Evolutionary conservation across 1,284 basidiomycete species (phyloP), one percentile per base, ranked within the genome.

Genomic region (Cryptococcus sp.): DNA sequence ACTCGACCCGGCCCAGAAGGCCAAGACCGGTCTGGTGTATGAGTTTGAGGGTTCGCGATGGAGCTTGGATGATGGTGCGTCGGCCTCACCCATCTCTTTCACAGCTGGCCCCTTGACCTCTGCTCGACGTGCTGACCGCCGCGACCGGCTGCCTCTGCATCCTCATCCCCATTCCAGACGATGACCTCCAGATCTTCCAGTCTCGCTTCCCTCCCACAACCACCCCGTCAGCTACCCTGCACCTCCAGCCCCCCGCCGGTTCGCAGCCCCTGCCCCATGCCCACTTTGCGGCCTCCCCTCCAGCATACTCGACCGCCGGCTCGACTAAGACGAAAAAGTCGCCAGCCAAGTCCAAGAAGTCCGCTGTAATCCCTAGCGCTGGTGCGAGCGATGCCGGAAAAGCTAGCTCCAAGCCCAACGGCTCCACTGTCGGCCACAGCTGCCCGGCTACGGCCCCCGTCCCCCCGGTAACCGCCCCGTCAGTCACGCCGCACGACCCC

Each of bases 61-160:
- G 70, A 63, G 63, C 20, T 61, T 79, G 42, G 76, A 77, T 33
- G 77, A 79, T 64, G 75, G 77, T 77, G 37, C 56, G 76, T 71
- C 15, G 1, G 7, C 23, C 4, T 38, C 35, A 7, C 42, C 42
- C 40, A 18, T 33, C 46, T 42, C 33, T 38, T 33, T 43, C 6
- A 38, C 16, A 15, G n/a, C n/a, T n/a, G n/a, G n/a, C n/a, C 21
- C 23, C n/a, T 56, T 33, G 21, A n/a, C 37, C 16, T 47, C 43
- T 43, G n/a, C 4, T 15, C 33, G 4, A 18, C 18, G 16, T 5
- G 28, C 28, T 33, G 28, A 33, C 28, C 28, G 28, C 28, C 28
- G 28, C 28, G 5, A 9, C 28, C 28, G 28, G 5, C 15, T 37
- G 15, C 8, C n/a, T 18, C 15, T 39, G 15, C 20, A 18, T 37